Conservation (phyloP, 2,329 filamentous ascomycete genomes). For the Penicillium crustosum region DNA sequence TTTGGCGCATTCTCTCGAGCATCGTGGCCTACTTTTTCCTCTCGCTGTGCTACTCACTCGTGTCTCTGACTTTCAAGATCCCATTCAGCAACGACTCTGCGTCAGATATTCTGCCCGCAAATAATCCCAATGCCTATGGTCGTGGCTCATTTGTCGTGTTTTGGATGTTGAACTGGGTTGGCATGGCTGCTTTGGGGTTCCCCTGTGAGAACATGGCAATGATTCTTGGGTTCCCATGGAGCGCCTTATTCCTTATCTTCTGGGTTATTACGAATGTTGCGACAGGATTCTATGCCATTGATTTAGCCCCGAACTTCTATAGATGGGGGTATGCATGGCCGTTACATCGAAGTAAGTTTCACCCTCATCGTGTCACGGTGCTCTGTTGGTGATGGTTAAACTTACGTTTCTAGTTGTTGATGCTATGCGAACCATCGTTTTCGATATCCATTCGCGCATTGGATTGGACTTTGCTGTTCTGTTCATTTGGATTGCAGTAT, state of each 20-base stretch:
- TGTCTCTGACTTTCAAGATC: conserved; percentile 63
- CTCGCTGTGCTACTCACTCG: conserved; percentile 63
- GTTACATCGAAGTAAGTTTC: conserved; percentile 54
- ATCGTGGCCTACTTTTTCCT: conserved; percentile 61
- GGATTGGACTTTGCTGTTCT: conserved; percentile 62
- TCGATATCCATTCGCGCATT: conserved; percentile 59
- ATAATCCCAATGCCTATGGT: conserved; percentile 57
- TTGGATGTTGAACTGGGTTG: conserved; percentile 63
- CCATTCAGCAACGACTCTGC: conserved; percentile 56
- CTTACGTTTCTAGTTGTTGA: conserved; percentile 50
- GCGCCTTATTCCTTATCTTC: conserved; percentile 63
- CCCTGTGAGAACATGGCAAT: conserved; percentile 66
- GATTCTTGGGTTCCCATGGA: conserved; percentile 62
- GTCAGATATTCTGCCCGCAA: conserved; percentile 45
- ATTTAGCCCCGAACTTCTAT: conserved; percentile 60
- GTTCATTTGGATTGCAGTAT: conserved; percentile 53
- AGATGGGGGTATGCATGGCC: conserved; percentile 65
- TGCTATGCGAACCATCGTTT: conserved; percentile 60
- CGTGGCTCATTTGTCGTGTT: conserved; percentile 61
- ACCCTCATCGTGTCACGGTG: background rate
- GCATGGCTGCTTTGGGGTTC: conserved; percentile 63
- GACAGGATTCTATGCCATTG: conserved; percentile 60
- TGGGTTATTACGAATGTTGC: conserved; percentile 67
- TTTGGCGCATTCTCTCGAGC: conserved; percentile 60
- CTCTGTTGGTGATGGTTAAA: background rate